Evolutionary conservation across 2,329 filamentous ascomycete species (phyloP), one percentile per base, ranked within the genome.

Genomic region (Epichloe sp.): DNA sequence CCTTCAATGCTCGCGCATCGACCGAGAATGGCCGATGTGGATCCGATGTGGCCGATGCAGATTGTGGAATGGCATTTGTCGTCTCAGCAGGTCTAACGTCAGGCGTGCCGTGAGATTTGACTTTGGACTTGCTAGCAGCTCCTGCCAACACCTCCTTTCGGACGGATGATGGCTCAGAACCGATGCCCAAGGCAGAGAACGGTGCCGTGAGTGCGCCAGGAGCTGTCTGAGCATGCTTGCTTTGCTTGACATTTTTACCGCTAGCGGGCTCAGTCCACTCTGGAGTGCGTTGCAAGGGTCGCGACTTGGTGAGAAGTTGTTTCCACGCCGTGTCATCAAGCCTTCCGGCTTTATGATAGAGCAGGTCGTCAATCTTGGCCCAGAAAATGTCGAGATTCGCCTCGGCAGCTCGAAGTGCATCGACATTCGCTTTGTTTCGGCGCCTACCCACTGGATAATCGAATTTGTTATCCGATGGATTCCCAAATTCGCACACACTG

Each of bases 331-430:
- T 21, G 6, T 23, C 21, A 12, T 58, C 53, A 12, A 52, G 34
- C 11, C 14, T 15, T 17, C 49, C 52, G 21, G 36, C 26, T 37
- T n/a, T n/a, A 10, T n/a, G 11, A 34, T 35, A 11, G 3, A 48
- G 31, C 12, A 41, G 5, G 2, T 19, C 17, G 37, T 53, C 52
- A 12, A 53, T 38, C 5, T n/a, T 48, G 11, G 21, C 10, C 54
- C 55, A 57, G 12, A n/a, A 53, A 1, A 1, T 37, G 42, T 55
- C 53, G 15, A 53, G 46, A 31, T 50, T 44, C 14, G 48, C 48
- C 60, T 82, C 77, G 0, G 77, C 74, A 2, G 44, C 55, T 10
- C 69, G 67, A 60, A 80, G 65, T 0, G 60, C 58, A 5, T 70
- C 65, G 0, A 71, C 65, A 17, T 68, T 78, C 12, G 71, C 68